Conservation (phyloP, 1,284 basidiomycete species). For the Fomitopsis schrenkii region DNA sequence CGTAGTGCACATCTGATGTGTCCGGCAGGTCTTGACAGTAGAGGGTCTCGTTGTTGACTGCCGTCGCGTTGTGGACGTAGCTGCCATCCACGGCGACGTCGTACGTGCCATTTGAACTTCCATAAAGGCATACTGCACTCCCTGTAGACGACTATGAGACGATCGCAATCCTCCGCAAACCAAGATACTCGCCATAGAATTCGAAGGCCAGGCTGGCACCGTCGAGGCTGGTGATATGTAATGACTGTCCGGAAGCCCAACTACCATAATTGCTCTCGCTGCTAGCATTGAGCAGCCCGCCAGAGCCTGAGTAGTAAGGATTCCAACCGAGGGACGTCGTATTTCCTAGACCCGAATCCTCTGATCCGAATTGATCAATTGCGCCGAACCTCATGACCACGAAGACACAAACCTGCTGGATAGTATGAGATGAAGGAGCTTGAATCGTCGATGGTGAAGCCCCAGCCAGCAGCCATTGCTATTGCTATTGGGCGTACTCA, state of each 20-base stretch:
- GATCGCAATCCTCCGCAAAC: neutral
- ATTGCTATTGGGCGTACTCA: no score
- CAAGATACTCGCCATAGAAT: conserved; percentile 21
- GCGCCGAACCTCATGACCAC: neutral
- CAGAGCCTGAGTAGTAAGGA: conserved; percentile 22
- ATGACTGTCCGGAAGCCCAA: conserved; percentile 12
- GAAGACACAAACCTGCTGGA: conserved; percentile 16
- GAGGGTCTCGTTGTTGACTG: no score
- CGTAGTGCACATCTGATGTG: conserved; percentile 4
- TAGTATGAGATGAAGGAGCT: conserved; percentile 16
- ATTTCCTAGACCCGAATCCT: conserved; percentile 17
- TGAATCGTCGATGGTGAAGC: conserved; percentile 22
- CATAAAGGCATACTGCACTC: conserved; percentile 3
- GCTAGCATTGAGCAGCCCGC: conserved; percentile 12
- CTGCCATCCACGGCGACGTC: conserved; percentile 24
- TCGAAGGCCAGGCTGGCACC: conserved; percentile 22
- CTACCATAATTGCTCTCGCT: conserved; percentile 9
- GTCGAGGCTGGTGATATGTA: conserved; percentile 22
- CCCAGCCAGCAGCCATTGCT: conserved; percentile 5
- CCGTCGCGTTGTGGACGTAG: no score
- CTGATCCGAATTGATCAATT: neutral
- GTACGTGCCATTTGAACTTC: conserved; percentile 15
- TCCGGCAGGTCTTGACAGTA: no score
- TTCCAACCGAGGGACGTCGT: conserved; percentile 22
- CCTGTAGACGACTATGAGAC: neutral